Conservation (phyloP, 164 flowering plant species). For the Dillenia suffruticosa region DNA sequence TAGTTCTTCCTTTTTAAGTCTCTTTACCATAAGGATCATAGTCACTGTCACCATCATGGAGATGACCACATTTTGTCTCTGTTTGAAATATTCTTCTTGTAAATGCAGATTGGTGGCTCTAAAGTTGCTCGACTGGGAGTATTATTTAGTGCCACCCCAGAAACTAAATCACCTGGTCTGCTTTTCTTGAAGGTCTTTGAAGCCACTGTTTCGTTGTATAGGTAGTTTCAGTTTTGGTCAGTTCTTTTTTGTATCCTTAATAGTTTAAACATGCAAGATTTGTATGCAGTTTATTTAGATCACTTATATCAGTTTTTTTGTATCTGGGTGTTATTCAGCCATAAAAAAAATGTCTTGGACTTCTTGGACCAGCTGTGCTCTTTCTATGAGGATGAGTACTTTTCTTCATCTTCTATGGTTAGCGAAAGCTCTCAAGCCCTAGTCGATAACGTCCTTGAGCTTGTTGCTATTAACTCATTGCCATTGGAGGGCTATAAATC, state of each 20-base stretch:
- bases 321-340: conserved; percentile 42
- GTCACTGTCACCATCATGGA: too few relatives aligned
- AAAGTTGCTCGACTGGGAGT: conserved; percentile 72
- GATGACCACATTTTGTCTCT: not conserved
- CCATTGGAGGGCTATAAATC: conserved; percentile 47
- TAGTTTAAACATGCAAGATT: not conserved
- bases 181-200: conserved; percentile 58
- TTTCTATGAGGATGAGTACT: conserved; percentile 53
- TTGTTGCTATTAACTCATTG: conserved; percentile 59
- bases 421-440: conserved; percentile 40
- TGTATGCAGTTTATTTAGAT: not conserved
- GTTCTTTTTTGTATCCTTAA: not conserved
- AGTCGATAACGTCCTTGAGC: conserved; percentile 56
- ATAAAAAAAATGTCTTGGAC: conserved; percentile 58
- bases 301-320: conserved; percentile 3
- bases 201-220: conserved; percentile 53
- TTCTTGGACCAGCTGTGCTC: conserved; percentile 74
- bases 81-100: conserved; percentile 6
- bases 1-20: conserved; percentile 2
- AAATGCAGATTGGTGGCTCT: conserved; percentile 64
- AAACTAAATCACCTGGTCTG: conserved; percentile 35
- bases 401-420: conserved; percentile 29
- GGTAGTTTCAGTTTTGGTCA: conserved; percentile 31
- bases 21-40: too few relatives aligned
- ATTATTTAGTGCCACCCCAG: conserved; percentile 38